Evolutionary conservation across 2,329 filamentous ascomycete species (phyloP).

Genomic region (Blumeria hordei): DNA sequence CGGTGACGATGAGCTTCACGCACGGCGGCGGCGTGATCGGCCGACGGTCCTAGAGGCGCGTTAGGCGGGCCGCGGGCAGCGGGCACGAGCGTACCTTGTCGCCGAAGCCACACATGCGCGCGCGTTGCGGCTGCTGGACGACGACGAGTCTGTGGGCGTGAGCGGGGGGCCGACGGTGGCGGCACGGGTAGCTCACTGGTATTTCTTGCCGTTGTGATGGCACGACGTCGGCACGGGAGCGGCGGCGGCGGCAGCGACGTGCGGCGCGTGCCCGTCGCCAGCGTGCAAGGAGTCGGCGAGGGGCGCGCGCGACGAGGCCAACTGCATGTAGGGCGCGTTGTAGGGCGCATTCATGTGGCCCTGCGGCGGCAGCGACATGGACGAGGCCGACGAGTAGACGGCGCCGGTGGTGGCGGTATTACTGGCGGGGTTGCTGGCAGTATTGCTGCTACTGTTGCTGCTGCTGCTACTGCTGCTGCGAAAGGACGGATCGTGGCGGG

Average conservation of each 20-base stretch:
- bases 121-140: conserved; percentile 73
- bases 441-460: background rate
- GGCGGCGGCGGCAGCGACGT: conserved; percentile 5
- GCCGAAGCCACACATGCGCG: conserved; percentile 96
- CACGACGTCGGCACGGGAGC: conserved; percentile 7
- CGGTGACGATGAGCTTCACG: conserved; percentile 58
- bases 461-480: background rate
- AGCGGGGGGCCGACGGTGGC: conserved; percentile 2
- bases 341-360: conserved; percentile 6
- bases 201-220: conserved; percentile 9
- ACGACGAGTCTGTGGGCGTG: conserved; percentile 39
- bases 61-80: conserved; percentile 61
- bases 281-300: conserved; percentile 6
- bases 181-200: conserved; percentile 10
- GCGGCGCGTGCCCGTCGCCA: conserved; percentile 5
- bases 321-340: conserved; percentile 4
- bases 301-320: conserved; percentile 6
- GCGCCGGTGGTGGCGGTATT: background rate
- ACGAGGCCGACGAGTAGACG: conserved; percentile 3
- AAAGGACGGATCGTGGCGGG: background rate
- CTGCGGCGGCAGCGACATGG: conserved; percentile 11
- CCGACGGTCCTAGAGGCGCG: conserved; percentile 45
- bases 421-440: background rate
- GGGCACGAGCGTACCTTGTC: conserved; percentile 47
- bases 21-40: conserved; percentile 93